Conservation (phyloP, 73 alveolate species). For the Tetrahymena borealis region DNA sequence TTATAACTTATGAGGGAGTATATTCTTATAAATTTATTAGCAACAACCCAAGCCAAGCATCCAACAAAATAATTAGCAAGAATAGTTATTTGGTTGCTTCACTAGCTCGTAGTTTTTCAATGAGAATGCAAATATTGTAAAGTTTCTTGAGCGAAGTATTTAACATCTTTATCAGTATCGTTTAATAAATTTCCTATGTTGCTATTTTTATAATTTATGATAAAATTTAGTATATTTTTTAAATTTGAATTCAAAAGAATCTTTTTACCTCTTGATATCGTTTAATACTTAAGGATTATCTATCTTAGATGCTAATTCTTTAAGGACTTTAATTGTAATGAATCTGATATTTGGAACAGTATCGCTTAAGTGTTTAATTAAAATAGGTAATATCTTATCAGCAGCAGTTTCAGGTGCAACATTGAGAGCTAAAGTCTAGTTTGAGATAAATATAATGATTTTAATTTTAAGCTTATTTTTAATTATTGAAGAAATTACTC, state of each 20-base stretch:
- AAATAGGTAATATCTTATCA: constrained; percentile 75
- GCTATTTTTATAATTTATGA: neutral
- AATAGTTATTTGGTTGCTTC: neutral
- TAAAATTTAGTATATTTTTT: constrained; percentile 17
- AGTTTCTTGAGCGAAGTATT: constrained; percentile 72
- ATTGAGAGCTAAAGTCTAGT: constrained; percentile 31
- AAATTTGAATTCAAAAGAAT: neutral
- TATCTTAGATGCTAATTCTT: constrained; percentile 51
- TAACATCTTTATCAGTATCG: constrained; percentile 82
- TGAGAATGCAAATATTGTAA: constrained; percentile 34
- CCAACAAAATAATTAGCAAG: neutral
- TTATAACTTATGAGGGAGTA: neutral
- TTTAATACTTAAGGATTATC: constrained; percentile 43
- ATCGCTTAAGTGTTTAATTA: constrained; percentile 82
- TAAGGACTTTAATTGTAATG: constrained; percentile 77
- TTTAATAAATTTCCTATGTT: constrained; percentile 37
- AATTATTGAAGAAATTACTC: neutral
- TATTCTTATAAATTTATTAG: neutral
- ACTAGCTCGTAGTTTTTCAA: neutral
- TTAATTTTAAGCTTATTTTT: neutral
- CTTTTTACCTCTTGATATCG: constrained; percentile 29
- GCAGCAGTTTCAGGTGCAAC: constrained; percentile 71
- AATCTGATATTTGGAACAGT: constrained; percentile 90
- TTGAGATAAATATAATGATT: neutral
- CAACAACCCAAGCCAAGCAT: neutral